Conservation (phyloP, 768 basidiomycete species). For the Pleurotus tuber-regium region DNA sequence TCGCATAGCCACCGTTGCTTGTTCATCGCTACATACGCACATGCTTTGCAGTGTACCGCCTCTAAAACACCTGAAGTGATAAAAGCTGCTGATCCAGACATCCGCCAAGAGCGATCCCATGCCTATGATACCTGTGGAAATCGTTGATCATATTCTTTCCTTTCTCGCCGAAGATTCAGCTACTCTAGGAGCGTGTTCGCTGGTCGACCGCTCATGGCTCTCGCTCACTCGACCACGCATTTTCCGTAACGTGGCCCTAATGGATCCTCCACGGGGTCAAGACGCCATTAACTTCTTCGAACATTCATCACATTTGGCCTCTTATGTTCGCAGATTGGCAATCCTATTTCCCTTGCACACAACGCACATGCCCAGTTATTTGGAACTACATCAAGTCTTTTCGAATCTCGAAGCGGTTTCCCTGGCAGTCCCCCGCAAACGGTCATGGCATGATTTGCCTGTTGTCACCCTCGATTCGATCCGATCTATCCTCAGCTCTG, state of each 20-base stretch:
- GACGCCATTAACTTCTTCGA: neutral
- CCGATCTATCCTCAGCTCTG: neutral
- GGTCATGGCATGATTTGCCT: neutral
- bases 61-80: neutral
- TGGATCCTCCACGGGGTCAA: neutral
- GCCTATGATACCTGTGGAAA: neutral
- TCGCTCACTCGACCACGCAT: neutral
- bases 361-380: no score
- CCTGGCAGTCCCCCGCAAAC: neutral
- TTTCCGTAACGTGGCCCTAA: neutral
- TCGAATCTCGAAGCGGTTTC: neutral
- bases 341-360: no score
- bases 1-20: no score
- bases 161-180: neutral
- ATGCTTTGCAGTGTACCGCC: neutral
- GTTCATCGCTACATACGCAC: no score
- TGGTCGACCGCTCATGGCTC: constrained; percentile 2
- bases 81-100: neutral
- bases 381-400: neutral
- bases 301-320: neutral
- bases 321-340: neutral
- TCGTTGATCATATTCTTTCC: neutral
- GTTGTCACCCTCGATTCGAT: neutral
- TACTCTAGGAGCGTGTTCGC: neutral
- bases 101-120: neutral